Percentiles rank a stretch among this genome's conserved stretches.
phyloP scores from a whole-genome alignment of 176 grass and related monocot genomes.

The Alloteropsis semialata region DNA sequence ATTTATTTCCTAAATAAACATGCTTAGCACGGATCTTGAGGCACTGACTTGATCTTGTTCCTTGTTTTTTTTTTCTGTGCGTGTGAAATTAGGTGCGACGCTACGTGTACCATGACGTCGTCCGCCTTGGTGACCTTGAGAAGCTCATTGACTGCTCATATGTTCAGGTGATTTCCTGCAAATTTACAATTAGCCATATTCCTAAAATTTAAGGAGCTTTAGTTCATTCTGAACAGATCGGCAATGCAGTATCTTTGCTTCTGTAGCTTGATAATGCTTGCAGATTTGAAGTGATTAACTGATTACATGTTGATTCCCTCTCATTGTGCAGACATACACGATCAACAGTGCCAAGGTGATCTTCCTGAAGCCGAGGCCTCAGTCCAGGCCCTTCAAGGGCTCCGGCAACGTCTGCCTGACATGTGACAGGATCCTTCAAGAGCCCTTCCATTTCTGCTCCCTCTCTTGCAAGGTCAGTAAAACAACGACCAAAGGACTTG shows the following conservation, averaged over 20 bases:
- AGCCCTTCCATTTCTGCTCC: constrained; percentile 94
- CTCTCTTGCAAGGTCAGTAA: constrained; percentile 84
- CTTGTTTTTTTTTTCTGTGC: neutral
- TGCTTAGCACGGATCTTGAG: neutral
- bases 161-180: constrained; percentile 58
- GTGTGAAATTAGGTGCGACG: constrained; percentile 56
- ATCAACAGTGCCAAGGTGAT: constrained; percentile 99
- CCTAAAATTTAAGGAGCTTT: too few species aligned
- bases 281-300: neutral
- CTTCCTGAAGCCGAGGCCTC: constrained; percentile 97
- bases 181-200: neutral
- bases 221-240: neutral
- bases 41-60: neutral
- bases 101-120: constrained; percentile 95
- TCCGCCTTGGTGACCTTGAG: constrained; percentile 82
- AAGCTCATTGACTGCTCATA: constrained; percentile 92
- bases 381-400: constrained; percentile 95
- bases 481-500: neutral
- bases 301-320: neutral
- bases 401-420: constrained; percentile 88
- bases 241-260: too few species aligned
- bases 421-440: constrained; percentile 92
- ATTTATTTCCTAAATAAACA: constrained; percentile 4
- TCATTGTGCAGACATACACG: constrained; percentile 66
- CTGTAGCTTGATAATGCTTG: neutral